phyloP scores from a whole-genome alignment of 2,329 filamentous ascomycete species.

The Bretziella fagacearum region DNA sequence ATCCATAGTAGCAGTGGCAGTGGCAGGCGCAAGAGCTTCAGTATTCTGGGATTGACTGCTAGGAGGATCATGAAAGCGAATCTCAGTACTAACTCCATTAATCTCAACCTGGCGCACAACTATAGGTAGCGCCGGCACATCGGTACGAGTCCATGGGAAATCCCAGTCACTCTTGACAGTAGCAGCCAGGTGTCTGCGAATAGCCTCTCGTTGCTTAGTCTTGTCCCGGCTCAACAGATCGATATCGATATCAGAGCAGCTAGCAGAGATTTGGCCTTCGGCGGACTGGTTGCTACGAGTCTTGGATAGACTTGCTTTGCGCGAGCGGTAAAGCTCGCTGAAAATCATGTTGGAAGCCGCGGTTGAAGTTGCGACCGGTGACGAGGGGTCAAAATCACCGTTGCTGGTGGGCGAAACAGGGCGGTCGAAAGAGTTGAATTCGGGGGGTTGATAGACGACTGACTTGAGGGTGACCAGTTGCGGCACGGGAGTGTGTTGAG shows the following conservation, averaged over 20 bases:
- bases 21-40: too few relatives aligned
- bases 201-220: constrained; percentile 43
- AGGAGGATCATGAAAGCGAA: constrained; percentile 14
- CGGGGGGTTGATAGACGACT: constrained; percentile 10
- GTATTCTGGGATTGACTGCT: too few relatives aligned
- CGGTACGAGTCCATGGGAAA: constrained; percentile 36
- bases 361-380: constrained; percentile 6
- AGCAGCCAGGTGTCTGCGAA: constrained; percentile 36
- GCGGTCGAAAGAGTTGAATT: constrained; percentile 14
- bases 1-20: too few relatives aligned
- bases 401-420: constrained; percentile 5
- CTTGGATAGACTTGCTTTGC: constrained; percentile 35
- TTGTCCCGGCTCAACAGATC: constrained; percentile 47
- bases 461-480: constrained; percentile 11
- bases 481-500: constrained; percentile 9
- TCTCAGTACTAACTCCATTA: constrained; percentile 5
- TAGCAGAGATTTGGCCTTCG: constrained; percentile 18
- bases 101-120: constrained; percentile 7
- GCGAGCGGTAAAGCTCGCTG: constrained; percentile 41
- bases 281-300: constrained; percentile 15
- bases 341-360: constrained; percentile 34
- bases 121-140: constrained; percentile 14
- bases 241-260: constrained; percentile 33
- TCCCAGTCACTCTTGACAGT: constrained; percentile 44
- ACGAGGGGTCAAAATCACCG: constrained; percentile 8